Conservation (phyloP, 768 basidiomycete species). For the Termitomyces heimii region DNA sequence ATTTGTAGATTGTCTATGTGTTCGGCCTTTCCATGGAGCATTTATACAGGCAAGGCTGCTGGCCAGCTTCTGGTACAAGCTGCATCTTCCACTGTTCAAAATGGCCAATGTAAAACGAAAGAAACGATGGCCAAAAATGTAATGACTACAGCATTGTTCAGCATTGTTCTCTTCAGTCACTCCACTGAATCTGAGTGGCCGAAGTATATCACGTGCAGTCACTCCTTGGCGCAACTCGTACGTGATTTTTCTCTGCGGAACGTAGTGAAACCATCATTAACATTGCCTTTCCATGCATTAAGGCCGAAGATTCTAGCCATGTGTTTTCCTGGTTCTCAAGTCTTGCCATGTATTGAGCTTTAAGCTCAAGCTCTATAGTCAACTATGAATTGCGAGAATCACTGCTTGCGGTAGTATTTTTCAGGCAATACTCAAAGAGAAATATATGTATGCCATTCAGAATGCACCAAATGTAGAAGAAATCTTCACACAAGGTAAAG, state of each 20-base stretch:
- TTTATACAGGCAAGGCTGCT: not conserved
- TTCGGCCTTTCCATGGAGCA: not conserved
- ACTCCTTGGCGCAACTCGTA: too few species aligned
- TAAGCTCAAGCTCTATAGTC: not conserved
- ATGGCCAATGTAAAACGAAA: not conserved
- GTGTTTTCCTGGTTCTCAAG: not conserved
- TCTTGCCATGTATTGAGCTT: not conserved
- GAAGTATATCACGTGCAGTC: not conserved
- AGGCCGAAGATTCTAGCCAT: not conserved
- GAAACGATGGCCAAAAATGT: not conserved
- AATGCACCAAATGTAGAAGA: too few species aligned
- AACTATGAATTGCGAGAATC: too few species aligned
- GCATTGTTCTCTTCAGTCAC: too few species aligned
- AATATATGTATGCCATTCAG: too few species aligned
- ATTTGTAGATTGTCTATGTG: not conserved
- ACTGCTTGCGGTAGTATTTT: too few species aligned
- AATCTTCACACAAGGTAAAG: too few species aligned
- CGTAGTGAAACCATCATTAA: not conserved
- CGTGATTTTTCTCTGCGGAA: too few species aligned
- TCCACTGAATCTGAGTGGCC: not conserved
- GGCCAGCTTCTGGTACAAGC: constrained; percentile 1
- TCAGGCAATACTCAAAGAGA: too few species aligned
- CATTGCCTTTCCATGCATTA: not conserved
- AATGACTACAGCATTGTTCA: constrained; percentile 6
- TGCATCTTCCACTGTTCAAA: constrained; percentile 1